Evolutionary conservation across 2,329 filamentous ascomycete species (phyloP).

Genomic region (Epichloe gansuensis): DNA sequence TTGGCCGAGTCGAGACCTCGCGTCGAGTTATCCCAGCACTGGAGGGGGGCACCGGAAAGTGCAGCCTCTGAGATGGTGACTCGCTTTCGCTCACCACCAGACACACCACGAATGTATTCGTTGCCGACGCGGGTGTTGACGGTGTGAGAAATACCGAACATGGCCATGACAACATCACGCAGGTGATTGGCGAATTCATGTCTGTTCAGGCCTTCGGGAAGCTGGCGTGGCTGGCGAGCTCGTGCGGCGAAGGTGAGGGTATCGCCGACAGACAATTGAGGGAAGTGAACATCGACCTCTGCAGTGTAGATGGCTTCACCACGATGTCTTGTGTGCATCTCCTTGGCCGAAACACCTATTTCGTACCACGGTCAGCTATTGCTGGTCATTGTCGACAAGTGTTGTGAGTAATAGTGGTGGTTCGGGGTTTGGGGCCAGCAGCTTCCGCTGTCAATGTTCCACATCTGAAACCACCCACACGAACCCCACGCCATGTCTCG

Average conservation of each 20-base stretch:
- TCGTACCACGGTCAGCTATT: constrained; percentile 6
- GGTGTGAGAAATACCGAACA: constrained; percentile 63
- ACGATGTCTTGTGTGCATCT: constrained; percentile 67
- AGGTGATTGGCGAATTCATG: constrained; percentile 40
- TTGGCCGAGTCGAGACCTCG: constrained; percentile 64
- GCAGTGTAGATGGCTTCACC: constrained; percentile 82
- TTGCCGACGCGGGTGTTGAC: constrained; percentile 62
- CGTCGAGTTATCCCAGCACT: constrained; percentile 61
- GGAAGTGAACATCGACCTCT: constrained; percentile 73
- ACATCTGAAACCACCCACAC: neutral
- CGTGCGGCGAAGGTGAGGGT: constrained; percentile 67
- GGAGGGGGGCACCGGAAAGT: constrained; percentile 47
- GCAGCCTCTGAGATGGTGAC: constrained; percentile 50
- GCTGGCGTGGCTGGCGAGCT: constrained; percentile 49
- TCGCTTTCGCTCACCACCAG: constrained; percentile 59
- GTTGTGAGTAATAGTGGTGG: neutral
- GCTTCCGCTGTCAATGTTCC: constrained; percentile 3
- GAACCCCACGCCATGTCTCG: constrained; percentile 2
- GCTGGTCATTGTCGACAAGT: neutral
- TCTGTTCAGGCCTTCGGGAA: constrained; percentile 44
- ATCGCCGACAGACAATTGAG: constrained; percentile 62
- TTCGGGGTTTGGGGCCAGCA: neutral
- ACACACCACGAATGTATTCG: constrained; percentile 62
- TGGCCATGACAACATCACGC: constrained; percentile 61
- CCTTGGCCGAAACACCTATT: constrained; percentile 48